Conservation (phyloP, 768 basidiomycete genomes). For the Clathrus columnatus region DNA sequence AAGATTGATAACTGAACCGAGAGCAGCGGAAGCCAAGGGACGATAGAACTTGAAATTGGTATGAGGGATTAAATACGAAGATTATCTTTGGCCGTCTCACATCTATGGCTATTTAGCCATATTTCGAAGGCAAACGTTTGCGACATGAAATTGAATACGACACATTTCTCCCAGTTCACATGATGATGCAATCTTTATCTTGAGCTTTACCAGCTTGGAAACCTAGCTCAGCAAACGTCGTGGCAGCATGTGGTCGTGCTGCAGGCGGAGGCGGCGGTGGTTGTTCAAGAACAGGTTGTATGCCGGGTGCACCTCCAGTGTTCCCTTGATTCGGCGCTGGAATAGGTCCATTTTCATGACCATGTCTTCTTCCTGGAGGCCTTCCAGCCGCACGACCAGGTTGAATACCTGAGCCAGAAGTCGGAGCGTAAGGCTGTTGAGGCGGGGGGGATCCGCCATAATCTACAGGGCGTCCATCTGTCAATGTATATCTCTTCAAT, state of each 20-base stretch:
- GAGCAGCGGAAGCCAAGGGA: no score
- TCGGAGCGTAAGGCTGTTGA: constrained; percentile 25
- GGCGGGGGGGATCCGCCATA: constrained; percentile 9
- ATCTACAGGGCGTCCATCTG: neutral
- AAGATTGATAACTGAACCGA: no score
- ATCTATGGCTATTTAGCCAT: no score
- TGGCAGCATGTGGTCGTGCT: constrained; percentile 12
- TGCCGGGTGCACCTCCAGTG: no score
- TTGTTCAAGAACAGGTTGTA: constrained; percentile 1
- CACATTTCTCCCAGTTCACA: constrained; percentile 39
- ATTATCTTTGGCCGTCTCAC: no score
- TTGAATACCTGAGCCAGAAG: constrained; percentile 17
- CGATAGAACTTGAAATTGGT: no score
- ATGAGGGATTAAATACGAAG: no score
- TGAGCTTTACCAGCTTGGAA: constrained; percentile 70
- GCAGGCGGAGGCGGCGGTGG: neutral
- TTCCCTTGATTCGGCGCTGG: no score
- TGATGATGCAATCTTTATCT: constrained; percentile 78
- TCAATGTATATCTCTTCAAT: constrained; percentile 8
- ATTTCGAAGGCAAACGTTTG: no score
- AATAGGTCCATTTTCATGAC: no score
- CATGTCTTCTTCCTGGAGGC: constrained; percentile 23
- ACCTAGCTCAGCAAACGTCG: constrained; percentile 94
- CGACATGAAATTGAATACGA: neutral
- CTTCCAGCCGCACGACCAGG: constrained; percentile 22